These are phyloP conservation scores for Penicillium concentricum DNA, from an alignment of 2,329 filamentous ascomycete genomes.

Conservation along the genomic window DNA sequence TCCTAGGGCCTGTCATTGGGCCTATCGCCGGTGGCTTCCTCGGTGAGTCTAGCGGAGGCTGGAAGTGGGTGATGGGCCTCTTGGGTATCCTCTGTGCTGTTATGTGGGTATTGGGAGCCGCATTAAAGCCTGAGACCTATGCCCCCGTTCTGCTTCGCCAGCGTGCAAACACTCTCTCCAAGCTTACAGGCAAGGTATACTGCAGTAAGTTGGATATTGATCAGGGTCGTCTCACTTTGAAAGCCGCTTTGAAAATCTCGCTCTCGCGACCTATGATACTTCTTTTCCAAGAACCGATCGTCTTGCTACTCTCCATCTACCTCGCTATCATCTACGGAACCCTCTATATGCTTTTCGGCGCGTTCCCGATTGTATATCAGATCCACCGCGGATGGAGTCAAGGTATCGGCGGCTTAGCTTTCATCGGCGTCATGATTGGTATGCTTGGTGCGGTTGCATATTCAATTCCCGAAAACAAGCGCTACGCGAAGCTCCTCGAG, in stretches of 20 bases:
- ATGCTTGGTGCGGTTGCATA: constrained; percentile 42
- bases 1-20: constrained; percentile 63
- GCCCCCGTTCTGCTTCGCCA: constrained; percentile 52
- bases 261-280: constrained; percentile 51
- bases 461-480: constrained; percentile 43
- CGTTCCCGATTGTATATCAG: constrained; percentile 53
- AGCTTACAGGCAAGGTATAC: constrained; percentile 52
- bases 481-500: constrained; percentile 43
- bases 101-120: constrained; percentile 48
- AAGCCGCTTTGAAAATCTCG: constrained; percentile 47
- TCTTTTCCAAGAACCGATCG: constrained; percentile 52
- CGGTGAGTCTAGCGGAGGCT: constrained; percentile 58
- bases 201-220: constrained; percentile 40
- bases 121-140: constrained; percentile 43
- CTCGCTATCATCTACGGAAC: constrained; percentile 54
- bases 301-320: constrained; percentile 51
- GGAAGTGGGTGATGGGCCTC: constrained; percentile 68
- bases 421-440: constrained; percentile 49
- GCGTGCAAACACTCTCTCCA: constrained; percentile 49
- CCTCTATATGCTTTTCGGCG: constrained; percentile 54
- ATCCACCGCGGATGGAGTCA: constrained; percentile 47
- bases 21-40: constrained; percentile 69
- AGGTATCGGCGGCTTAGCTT: constrained; percentile 49
- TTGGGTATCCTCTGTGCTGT: constrained; percentile 63
- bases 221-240: constrained; percentile 43